These are phyloP conservation scores for Saksenaea oblongispora DNA, from an alignment of 371 early-diverging fungal genomes.

Conservation along the genomic window DNA sequence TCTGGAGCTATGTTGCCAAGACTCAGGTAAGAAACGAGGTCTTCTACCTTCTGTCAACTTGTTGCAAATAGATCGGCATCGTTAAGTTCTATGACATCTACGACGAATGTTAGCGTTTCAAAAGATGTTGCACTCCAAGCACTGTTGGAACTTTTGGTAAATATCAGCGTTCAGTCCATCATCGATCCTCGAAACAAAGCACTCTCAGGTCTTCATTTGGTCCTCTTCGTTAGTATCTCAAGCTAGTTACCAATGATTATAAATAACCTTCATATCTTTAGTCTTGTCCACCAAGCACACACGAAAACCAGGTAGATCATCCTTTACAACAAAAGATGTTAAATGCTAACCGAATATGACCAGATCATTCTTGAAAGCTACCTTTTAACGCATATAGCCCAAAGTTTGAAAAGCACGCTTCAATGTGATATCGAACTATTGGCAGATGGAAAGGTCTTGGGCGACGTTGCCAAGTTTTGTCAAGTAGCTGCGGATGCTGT, in stretches of 20 bases:
- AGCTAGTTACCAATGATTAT: too few relatives aligned
- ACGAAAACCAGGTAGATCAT: slow-evolving; percentile 32
- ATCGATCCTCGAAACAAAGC: slow-evolving; percentile 48
- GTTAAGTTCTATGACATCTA: slow-evolving; percentile 12
- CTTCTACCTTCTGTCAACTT: too few relatives aligned
- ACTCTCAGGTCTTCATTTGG: slow-evolving; percentile 41
- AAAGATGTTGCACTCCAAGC: slow-evolving; percentile 39
- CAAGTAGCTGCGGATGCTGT: slow-evolving; percentile 70
- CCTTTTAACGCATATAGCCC: slow-evolving; percentile 57
- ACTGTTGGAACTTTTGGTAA: slow-evolving; percentile 55
- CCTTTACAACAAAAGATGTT: neutral
- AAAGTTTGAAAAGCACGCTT: slow-evolving; percentile 54
- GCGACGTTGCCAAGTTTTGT: slow-evolving; percentile 58
- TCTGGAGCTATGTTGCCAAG: slow-evolving; percentile 27
- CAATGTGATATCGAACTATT: slow-evolving; percentile 49
- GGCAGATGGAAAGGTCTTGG: slow-evolving; percentile 43
- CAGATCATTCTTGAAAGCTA: slow-evolving; percentile 54
- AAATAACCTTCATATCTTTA: too few relatives aligned
- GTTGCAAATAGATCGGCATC: neutral
- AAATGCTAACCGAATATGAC: neutral
- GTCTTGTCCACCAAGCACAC: slow-evolving; percentile 42
- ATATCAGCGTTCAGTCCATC: slow-evolving; percentile 59
- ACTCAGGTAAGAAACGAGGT: slow-evolving; percentile 14
- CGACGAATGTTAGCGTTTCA: slow-evolving; percentile 8
- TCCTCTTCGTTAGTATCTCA: slow-evolving; percentile 47